Base-by-base conservation (phyloP, 129 eudicot genomes). In the Ambrosia artemisiifolia region DNA sequence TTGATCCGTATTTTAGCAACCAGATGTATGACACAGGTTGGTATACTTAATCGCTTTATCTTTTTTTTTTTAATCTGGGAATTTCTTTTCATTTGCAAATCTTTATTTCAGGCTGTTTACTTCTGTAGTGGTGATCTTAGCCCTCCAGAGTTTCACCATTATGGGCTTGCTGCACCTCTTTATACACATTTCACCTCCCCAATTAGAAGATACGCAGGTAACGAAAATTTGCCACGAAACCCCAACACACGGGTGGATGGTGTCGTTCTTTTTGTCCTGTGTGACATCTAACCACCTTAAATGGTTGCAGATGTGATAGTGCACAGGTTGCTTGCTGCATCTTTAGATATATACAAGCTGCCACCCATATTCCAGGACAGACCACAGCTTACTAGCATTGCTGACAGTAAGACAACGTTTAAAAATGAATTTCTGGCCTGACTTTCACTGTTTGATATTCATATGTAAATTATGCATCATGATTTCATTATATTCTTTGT, bases 141-240 rank as follows among this genome's bases (percentile, higher is more conserved):
- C 69, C 96, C 93, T 16, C 97, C 96, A 48, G 98, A 94, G 80
- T 94, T 82, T 79, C 78, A 60, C 73, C 98, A 94, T 81, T 94
- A 94, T 76, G 98, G 97, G 71, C 98, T 94, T 76, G 96, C 98
- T 36, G 83, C 97, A 10, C 92, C 89, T 57, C 49, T 94, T 11
- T 94, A 94, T 71, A 94, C 98, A 36, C 98, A 94, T 75, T 94
- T 94, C 81, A 94, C 98, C 54, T 94, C 98, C 35, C 98, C 98
- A 64, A 94, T 94, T 42, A 85, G 98, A 82, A 87, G 98, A 94
- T 94, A 94, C 56, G 98, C 98, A 65, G 98, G 98, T 94, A 74
- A 16, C 40, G 69, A 60, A 74, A 49, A 20, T 6, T 57, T 40
- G 32, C 65, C 65, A 13, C 18, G 0, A 8, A 32, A 10, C 6